Evolutionary conservation across 371 early-diverging fungal genomes (phyloP).

Genomic region (Mortierella sp.): DNA sequence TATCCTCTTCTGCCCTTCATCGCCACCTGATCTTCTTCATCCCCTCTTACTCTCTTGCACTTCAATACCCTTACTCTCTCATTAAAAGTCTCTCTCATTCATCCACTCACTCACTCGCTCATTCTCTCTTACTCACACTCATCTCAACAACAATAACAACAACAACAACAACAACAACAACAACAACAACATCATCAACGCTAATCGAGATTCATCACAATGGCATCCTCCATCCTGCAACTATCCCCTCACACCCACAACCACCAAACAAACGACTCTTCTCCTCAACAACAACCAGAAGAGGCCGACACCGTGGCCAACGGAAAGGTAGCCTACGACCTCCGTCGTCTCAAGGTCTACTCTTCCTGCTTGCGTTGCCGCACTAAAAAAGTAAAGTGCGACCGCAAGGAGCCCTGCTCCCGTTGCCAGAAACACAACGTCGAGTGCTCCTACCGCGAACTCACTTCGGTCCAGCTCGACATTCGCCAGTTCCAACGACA

Average conservation of each 20-base stretch:
- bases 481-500: constrained; percentile 56
- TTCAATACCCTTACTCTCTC: too few species aligned
- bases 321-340: constrained; percentile 35
- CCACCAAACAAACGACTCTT: not conserved
- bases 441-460: constrained; percentile 55
- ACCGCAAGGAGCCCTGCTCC: constrained; percentile 58
- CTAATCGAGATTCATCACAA: not conserved
- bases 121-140: not conserved
- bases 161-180: not conserved
- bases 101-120: not conserved
- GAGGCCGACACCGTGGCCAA: constrained; percentile 25
- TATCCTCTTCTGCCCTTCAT: not conserved
- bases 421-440: constrained; percentile 47
- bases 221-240: constrained; percentile 40
- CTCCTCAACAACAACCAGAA: constrained; percentile 9
- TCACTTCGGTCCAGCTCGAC: constrained; percentile 54
- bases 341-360: constrained; percentile 55
- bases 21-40: not conserved
- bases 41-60: not conserved
- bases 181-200: not conserved
- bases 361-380: constrained; percentile 56
- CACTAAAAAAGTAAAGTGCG: constrained; percentile 57
- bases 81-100: too few species aligned
- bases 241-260: constrained; percentile 13
- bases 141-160: not conserved